Conservation (phyloP, 305 asterid species). For the Solanum hybrid region DNA sequence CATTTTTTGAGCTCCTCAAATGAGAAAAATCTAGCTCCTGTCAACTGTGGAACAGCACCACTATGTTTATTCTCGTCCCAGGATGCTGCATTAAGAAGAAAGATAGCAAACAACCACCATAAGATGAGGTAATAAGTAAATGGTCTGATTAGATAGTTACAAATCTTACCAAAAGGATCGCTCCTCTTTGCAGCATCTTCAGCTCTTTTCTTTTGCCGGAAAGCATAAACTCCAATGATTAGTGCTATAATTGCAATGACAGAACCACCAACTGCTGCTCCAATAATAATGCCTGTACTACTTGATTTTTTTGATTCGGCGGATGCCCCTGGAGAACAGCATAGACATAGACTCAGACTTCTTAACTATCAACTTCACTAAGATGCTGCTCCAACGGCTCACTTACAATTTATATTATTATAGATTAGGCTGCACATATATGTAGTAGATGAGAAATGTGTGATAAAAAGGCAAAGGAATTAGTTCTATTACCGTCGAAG, state of each 20-base stretch:
- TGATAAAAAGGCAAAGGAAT: neutral
- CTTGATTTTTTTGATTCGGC: slow-evolving; percentile 29
- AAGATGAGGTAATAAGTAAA: slow-evolving; percentile 1
- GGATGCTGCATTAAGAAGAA: slow-evolving; percentile 37
- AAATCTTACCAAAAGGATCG: slow-evolving; percentile 68
- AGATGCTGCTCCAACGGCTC: neutral
- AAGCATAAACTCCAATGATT: slow-evolving; percentile 60
- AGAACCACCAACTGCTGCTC: slow-evolving; percentile 77
- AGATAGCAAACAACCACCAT: neutral
- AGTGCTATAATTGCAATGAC: slow-evolving; percentile 47
- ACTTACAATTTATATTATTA: neutral
- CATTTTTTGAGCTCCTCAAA: slow-evolving; percentile 62
- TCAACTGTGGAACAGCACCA: slow-evolving; percentile 73
- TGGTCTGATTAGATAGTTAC: neutral
- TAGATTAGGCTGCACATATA: neutral
- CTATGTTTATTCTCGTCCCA: slow-evolving; percentile 66
- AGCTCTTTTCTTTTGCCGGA: slow-evolving; percentile 65
- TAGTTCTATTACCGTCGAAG: slow-evolving; percentile 36
- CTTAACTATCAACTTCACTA: neutral
- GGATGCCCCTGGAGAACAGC: slow-evolving; percentile 20
- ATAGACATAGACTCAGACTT: neutral
- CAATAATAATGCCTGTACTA: slow-evolving; percentile 40
- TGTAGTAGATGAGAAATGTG: neutral
- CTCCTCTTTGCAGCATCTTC: slow-evolving; percentile 45
- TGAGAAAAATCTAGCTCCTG: slow-evolving; percentile 64